Evolutionary conservation across 441 rosid species (phyloP).

Genomic region (Jatropha multifida): DNA sequence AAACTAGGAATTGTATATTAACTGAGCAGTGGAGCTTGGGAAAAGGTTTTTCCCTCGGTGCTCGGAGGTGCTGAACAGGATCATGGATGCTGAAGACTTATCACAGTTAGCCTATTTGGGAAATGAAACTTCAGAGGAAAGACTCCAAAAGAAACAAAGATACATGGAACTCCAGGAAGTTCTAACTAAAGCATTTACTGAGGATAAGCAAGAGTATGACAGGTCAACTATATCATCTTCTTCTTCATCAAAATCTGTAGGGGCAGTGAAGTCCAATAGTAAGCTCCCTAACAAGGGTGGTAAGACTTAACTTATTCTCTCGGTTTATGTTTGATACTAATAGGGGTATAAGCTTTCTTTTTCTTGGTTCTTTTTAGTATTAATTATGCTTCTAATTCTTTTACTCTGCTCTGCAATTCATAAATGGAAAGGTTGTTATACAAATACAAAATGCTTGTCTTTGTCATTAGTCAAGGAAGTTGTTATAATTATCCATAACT

Average conservation of each 20-base stretch:
- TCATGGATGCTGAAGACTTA: constrained; percentile 68
- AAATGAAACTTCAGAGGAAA: constrained; percentile 54
- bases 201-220: constrained; percentile 57
- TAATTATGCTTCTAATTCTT: no score
- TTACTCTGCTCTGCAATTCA: no score
- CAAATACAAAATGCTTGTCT: no score
- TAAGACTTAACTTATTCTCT: not conserved
- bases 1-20: not conserved
- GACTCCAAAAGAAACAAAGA: constrained; percentile 48
- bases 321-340: not conserved
- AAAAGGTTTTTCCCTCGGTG: constrained; percentile 76
- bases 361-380: not conserved
- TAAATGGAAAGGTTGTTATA: no score
- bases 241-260: constrained; percentile 41
- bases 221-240: constrained; percentile 48
- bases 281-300: constrained; percentile 19
- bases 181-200: constrained; percentile 53
- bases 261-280: constrained; percentile 28
- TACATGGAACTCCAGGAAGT: constrained; percentile 63
- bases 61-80: constrained; percentile 63
- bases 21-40: constrained; percentile 67
- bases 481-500: not conserved
- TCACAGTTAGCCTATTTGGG: constrained; percentile 50
- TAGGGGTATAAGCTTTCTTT: not conserved
- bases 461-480: not conserved